Conservation (phyloP, 768 basidiomycete species). For the Podaxis sp. region DNA sequence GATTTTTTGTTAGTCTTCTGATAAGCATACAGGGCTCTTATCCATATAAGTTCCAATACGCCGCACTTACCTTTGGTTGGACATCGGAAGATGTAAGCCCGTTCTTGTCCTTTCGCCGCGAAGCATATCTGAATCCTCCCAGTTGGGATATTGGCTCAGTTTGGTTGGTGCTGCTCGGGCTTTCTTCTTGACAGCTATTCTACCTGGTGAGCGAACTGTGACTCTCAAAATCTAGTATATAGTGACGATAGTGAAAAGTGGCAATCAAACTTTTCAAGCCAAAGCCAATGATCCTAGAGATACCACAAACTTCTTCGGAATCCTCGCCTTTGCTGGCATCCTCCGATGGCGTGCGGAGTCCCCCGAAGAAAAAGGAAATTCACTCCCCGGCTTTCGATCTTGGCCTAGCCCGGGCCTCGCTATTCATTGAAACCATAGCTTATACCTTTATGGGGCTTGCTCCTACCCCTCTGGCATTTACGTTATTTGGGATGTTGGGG, state of each 20-base stretch:
- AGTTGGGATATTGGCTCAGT: constrained; percentile 79
- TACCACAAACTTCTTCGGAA: constrained; percentile 24
- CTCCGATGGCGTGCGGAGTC: constrained; percentile 12
- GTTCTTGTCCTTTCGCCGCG: neutral
- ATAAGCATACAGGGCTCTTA: constrained; percentile 47
- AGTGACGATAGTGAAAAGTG: constrained; percentile 33
- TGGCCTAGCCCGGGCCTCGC: constrained; percentile 59
- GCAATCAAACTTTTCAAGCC: constrained; percentile 55
- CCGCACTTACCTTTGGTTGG: constrained; percentile 63
- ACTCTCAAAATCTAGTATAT: neutral
- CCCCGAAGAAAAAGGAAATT: constrained; percentile 26
- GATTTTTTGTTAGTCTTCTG: neutral
- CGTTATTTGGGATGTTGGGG: constrained; percentile 44
- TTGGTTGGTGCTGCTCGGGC: constrained; percentile 54
- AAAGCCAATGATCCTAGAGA: constrained; percentile 29
- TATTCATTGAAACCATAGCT: constrained; percentile 52
- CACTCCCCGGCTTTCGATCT: constrained; percentile 66
- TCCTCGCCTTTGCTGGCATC: constrained; percentile 31
- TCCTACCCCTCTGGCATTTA: constrained; percentile 48
- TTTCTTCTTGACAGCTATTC: constrained; percentile 48
- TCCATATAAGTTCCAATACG: constrained; percentile 65
- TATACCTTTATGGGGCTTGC: constrained; percentile 53
- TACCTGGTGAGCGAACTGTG: constrained; percentile 52
- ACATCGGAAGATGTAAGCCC: constrained; percentile 57
- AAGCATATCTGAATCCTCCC: constrained; percentile 2